Percentiles rank a stretch among this genome's conserved stretches.
These are phyloP conservation scores for Globisporangium nodosum DNA, from an alignment of 352 stramenopile species.

Conservation along the genomic window DNA sequence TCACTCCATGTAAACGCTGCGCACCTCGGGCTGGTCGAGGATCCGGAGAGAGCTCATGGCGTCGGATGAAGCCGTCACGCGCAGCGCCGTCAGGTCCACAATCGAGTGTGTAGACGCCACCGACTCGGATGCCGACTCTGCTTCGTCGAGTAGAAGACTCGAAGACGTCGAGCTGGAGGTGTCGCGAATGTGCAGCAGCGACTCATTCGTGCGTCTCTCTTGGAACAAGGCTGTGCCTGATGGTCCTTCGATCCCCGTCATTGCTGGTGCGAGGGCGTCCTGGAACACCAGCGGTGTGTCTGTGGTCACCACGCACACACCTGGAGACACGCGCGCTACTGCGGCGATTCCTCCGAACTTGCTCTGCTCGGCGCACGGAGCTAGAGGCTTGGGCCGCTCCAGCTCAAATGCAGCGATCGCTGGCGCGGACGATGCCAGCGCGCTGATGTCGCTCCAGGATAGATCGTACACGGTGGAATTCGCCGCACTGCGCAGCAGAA, in stretches of 20 bases:
- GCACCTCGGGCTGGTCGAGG: conserved; percentile 12
- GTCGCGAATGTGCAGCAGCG: neutral
- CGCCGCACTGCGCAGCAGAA: conserved; percentile 2
- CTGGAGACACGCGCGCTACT: conserved; percentile 1
- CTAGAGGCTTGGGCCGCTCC: neutral
- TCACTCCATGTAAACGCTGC: neutral
- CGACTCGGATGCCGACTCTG: neutral
- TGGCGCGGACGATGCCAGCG: conserved; percentile 9
- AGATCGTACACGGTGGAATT: conserved; percentile 20
- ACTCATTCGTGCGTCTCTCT: neutral
- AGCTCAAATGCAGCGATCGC: conserved; percentile 1
- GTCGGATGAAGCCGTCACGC: conserved; percentile 21
- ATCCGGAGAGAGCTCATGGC: conserved; percentile 31
- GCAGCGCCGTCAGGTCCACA: conserved; percentile 35
- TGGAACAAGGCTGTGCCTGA: neutral
- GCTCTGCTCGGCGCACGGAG: neutral
- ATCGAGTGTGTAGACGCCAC: conserved; percentile 6
- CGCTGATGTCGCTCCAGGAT: conserved; percentile 18
- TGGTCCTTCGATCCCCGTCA: neutral
- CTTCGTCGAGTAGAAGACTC: neutral
- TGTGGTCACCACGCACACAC: conserved; percentile 13
- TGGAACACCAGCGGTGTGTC: conserved; percentile 15
- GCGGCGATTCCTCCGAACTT: conserved; percentile 6
- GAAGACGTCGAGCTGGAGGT: neutral
- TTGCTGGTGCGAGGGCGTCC: neutral